phyloP scores from a whole-genome alignment of 495 filamentous ascomycete genomes.

The Corynascus novoguineensis region DNA sequence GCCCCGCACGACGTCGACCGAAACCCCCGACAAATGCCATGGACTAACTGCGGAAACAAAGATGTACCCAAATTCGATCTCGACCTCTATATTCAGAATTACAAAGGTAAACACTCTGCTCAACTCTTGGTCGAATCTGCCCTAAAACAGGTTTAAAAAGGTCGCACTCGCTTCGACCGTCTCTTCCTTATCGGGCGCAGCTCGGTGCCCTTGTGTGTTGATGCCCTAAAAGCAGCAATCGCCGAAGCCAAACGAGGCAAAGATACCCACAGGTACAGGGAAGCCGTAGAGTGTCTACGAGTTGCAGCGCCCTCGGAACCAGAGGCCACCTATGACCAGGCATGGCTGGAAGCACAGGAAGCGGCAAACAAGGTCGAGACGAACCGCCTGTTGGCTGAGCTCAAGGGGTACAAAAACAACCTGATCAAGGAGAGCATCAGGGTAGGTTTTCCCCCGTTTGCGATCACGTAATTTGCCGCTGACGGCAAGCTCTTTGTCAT shows the following conservation, averaged over 20 bases:
- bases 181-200: conserved; percentile 72
- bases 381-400: conserved; percentile 68
- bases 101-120: conserved; percentile 59
- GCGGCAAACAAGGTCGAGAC: conserved; percentile 61
- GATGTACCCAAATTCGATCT: conserved; percentile 88
- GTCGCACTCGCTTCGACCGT: conserved; percentile 70
- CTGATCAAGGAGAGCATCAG: conserved; percentile 95
- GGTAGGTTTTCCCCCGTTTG: conserved; percentile 44
- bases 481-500: not conserved
- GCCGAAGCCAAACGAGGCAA: conserved; percentile 70
- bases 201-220: conserved; percentile 69
- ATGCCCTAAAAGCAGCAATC: conserved; percentile 75
- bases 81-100: conserved; percentile 87
- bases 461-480: not conserved
- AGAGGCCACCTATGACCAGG: conserved; percentile 58
- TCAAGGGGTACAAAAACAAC: conserved; percentile 95
- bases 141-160: conserved; percentile 31
- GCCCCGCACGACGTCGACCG: not conserved
- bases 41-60: conserved; percentile 26
- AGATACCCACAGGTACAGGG: conserved; percentile 65
- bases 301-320: conserved; percentile 61
- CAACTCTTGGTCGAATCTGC: not conserved
- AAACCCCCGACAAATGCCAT: not conserved
- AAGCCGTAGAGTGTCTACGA: conserved; percentile 58
- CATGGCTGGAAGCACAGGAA: conserved; percentile 62